Percentiles rank a stretch among this genome's conserved stretches.
phyloP scores from a whole-genome alignment of 2,329 filamentous ascomycete genomes.

The Fusarium verticillioides region DNA sequence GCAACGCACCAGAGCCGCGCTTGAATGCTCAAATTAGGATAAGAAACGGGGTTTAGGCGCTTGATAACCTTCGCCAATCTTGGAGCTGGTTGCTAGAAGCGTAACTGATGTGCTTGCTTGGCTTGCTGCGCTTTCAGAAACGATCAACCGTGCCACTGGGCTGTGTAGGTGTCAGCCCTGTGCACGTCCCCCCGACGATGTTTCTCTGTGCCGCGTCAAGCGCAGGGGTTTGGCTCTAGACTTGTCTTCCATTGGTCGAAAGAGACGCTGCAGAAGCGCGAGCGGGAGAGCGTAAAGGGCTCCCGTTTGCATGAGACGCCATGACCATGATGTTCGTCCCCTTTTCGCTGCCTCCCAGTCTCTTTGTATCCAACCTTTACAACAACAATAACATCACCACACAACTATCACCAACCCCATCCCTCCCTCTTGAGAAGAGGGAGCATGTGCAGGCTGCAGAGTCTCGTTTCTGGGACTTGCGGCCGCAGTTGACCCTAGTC shows the following conservation, averaged over 20 bases:
- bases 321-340: constrained; percentile 9
- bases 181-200: constrained; percentile 24
- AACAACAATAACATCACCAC: constrained; percentile 22
- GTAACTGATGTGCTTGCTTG: constrained; percentile 9
- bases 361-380: constrained; percentile 9
- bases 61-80: constrained; percentile 5
- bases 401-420: constrained; percentile 17
- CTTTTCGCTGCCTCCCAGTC: constrained; percentile 15
- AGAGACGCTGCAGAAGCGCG: constrained; percentile 36
- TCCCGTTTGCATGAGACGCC: constrained; percentile 14
- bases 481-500: constrained; percentile 29
- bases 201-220: constrained; percentile 2
- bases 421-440: constrained; percentile 1
- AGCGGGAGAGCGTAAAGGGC: neutral
- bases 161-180: constrained; percentile 34
- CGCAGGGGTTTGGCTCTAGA: neutral
- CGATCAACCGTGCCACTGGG: constrained; percentile 37
- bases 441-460: constrained; percentile 41
- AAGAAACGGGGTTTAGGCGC: neutral
- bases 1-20: neutral
- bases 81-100: neutral
- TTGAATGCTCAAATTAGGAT: constrained; percentile 21
- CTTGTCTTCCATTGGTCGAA: constrained; percentile 23
- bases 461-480: constrained; percentile 38
- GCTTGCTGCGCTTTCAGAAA: constrained; percentile 17